These are phyloP conservation scores for Punctularia strigosozonata DNA, from an alignment of 768 basidiomycete genomes.

Conservation along the genomic window DNA sequence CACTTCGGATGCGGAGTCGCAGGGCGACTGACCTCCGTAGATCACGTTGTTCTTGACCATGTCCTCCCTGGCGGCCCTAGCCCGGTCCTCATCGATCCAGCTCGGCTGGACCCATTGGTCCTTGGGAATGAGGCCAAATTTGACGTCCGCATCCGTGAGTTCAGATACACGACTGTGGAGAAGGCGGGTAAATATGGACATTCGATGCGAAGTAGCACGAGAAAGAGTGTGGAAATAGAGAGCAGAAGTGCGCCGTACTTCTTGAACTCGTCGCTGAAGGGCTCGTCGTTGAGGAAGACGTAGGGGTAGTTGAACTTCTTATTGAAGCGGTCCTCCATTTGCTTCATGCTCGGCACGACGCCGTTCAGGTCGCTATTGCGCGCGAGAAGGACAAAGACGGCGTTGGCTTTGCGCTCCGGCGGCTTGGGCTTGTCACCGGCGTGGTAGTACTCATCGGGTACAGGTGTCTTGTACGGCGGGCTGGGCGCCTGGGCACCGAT, in stretches of 20 bases:
- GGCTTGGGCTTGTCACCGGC: constrained; percentile 7
- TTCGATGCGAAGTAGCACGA: too few relatives aligned
- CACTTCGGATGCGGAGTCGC: too few relatives aligned
- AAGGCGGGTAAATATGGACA: constrained; percentile 13
- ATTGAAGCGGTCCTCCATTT: constrained; percentile 52
- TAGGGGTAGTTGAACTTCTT: constrained; percentile 62
- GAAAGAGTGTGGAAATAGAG: background rate
- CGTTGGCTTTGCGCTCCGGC: constrained; percentile 32
- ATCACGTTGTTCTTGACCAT: constrained; percentile 50
- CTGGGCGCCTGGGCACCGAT: constrained; percentile 9
- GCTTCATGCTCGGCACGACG: constrained; percentile 36
- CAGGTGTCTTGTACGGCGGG: constrained; percentile 45
- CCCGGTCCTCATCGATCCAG: constrained; percentile 51
- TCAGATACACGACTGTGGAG: constrained; percentile 38
- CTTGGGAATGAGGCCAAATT: constrained; percentile 69
- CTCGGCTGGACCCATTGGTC: constrained; percentile 76
- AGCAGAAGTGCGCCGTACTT: constrained; percentile 29
- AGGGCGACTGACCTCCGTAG: constrained; percentile 28
- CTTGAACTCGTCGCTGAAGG: constrained; percentile 66
- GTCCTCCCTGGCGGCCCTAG: constrained; percentile 31
- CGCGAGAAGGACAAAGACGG: constrained; percentile 43
- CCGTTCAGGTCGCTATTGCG: constrained; percentile 31
- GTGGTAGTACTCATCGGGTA: constrained; percentile 27
- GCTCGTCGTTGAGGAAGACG: constrained; percentile 77
- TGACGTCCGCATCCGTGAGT: constrained; percentile 50